phyloP scores from a whole-genome alignment of 2,329 filamentous ascomycete species.

The Exophiala oligosperma region DNA sequence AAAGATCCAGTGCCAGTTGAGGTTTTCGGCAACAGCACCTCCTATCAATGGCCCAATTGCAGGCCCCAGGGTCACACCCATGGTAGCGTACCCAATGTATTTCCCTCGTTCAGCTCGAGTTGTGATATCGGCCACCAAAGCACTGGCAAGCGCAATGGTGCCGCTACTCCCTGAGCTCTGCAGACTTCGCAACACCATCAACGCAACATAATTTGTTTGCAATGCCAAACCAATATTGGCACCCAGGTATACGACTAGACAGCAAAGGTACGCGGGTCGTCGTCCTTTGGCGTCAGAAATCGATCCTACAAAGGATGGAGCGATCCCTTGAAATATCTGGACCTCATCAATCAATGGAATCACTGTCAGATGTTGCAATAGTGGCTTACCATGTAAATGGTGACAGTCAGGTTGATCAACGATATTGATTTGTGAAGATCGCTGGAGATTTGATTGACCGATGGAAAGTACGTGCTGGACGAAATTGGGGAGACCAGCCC shows the following conservation, averaged over 20 bases:
- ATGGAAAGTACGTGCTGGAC: conserved; percentile 55
- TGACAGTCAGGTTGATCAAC: conserved; percentile 30
- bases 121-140: conserved; percentile 42
- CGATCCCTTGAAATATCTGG: conserved; percentile 51
- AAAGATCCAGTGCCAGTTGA: conserved; percentile 55
- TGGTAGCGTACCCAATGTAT: conserved; percentile 40
- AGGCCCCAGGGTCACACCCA: conserved; percentile 40
- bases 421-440: conserved; percentile 25
- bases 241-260: conserved; percentile 42
- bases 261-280: conserved; percentile 49
- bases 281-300: conserved; percentile 51
- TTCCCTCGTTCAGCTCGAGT: conserved; percentile 41
- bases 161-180: conserved; percentile 44
- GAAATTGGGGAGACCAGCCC: not conserved
- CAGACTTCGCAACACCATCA: conserved; percentile 40
- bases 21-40: conserved; percentile 45
- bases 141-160: conserved; percentile 41
- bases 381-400: conserved; percentile 31
- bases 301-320: conserved; percentile 51
- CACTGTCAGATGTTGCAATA: not conserved
- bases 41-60: conserved; percentile 53
- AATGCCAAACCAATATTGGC: conserved; percentile 42
- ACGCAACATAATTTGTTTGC: conserved; percentile 36
- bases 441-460: conserved; percentile 40
- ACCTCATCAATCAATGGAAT: not conserved